Base-by-base conservation (phyloP, 1,139 yeast species). In the Hemisphaericaspora lyxosophila region DNA sequence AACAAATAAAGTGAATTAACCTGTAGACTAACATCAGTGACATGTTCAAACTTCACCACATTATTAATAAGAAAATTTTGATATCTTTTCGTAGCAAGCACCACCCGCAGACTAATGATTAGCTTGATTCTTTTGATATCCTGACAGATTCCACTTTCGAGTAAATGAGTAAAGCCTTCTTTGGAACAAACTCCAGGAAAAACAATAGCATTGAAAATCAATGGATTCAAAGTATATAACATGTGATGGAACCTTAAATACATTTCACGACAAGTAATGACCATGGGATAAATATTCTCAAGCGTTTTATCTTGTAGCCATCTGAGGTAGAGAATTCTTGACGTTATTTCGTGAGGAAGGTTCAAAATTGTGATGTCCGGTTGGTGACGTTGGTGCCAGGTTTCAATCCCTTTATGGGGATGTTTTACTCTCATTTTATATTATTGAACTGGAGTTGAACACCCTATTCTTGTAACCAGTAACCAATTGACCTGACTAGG, bases 321-420 rank as follows among this genome's bases (percentile, higher is more conserved):
- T n/a, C 33, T n/a, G 14, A 38, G 43, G 30, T 38, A 54, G 4
- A 55, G 28, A 4, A 54, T 45, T 33, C 52, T 36, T 9, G 43
- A 40, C 18, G 51, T 42, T 3, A 55, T 33, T 17, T 46, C 50
- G 15, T 36, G 28, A 2, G 59, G 57, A 11, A 56, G 41, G 4
- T 41, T 34, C 8, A 46, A 36, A 3, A 50, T 18, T n/a, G n/a
- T n/a, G n/a, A n/a, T n/a, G n/a, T n/a, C n/a, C n/a, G n/a, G n/a
- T n/a, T n/a, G n/a, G n/a, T 12, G 28, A 14, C 28, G 11, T 12
- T 26, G 28, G 34, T 25, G 7, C 5, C 12, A 15, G 34, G 5
- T 13, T 19, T 19, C 6, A 7, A 19, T n/a, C n/a, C n/a, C n/a
- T n/a, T n/a, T n/a, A n/a, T n/a, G n/a, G n/a, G n/a, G n/a, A n/a